Evolutionary conservation across 169 alveolate genomes (phyloP), one percentile per base, ranked within the genome.

Genomic region (Plasmodium coatneyi): DNA sequence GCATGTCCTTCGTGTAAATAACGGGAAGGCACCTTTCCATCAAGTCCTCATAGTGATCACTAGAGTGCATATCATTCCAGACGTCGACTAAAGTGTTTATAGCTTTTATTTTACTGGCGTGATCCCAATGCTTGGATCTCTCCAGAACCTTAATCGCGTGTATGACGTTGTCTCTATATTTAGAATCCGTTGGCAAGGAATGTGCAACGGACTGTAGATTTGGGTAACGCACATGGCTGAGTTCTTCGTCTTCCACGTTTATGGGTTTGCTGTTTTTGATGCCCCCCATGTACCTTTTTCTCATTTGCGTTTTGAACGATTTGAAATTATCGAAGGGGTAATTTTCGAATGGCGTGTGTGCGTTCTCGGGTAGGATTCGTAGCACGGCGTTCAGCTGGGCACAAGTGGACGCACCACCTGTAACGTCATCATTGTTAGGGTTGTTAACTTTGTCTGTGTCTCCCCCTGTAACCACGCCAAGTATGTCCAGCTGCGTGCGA

Each of bases 131-230:
- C 25, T 92, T 95, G 28, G 95, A 87, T 52, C 97, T 41, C 78
- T 96, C 97, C 43, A 96, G 92, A 16, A 95, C 94, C 14, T 94
- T 92, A 49, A 96, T 96, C 5, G 97, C 96, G 79, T 96, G 97
- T 16, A 93, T 71, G 28, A 96, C 97, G 32, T 95, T 87, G 16
- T 94, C 95, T 70, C 97, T 93, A 92, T 96, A 96, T 81, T 95
- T 96, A 1, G 79, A 83, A 92, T 96, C 97, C 41, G 82, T 80
- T n/a, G 97, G 97, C 16, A 96, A 84, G 5, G 97, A 96, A 82
- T 96, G 97, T 6, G 97, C 96, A 28, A 96, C 97, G 72, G 96
- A 79, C 81, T 96, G 97, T 34, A 96, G 84, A 66, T 93, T 96
- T 49, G 95, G 97, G 87, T 96, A 96, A 16, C 95, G 19, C 78